Percentiles rank a stretch among this genome's conserved stretches.
These are phyloP conservation scores for Leishmania gerbilli DNA, from an alignment of 208 protist genomes.

Conservation along the genomic window DNA sequence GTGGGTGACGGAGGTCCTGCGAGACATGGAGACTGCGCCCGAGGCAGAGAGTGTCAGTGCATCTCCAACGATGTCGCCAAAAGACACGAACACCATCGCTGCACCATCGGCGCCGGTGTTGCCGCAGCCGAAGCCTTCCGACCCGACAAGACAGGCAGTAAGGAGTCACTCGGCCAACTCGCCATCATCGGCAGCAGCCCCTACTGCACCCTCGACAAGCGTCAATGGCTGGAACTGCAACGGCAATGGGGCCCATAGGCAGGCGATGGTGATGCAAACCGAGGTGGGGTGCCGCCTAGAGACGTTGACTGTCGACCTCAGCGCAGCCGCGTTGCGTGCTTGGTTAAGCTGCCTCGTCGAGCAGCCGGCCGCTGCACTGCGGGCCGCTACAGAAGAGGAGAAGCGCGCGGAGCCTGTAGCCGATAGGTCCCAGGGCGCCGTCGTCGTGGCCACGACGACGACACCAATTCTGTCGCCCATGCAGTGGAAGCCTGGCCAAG, in stretches of 20 bases:
- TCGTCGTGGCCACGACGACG: neutral
- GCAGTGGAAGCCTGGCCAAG: slow-evolving; percentile 21
- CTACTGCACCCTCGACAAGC: neutral
- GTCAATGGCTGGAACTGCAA: neutral
- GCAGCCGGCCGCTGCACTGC: slow-evolving; percentile 23
- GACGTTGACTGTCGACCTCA: slow-evolving; percentile 31
- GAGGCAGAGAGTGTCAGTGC: neutral
- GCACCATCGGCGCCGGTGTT: neutral
- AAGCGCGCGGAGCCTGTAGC: neutral
- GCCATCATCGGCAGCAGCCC: neutral
- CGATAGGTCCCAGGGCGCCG: neutral
- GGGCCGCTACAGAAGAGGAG: slow-evolving; percentile 22
- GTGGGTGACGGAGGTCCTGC: neutral
- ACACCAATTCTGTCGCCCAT: slow-evolving; percentile 7
- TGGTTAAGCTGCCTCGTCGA: slow-evolving; percentile 36
- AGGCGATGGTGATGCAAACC: slow-evolving; percentile 12
- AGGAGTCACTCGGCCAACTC: neutral
- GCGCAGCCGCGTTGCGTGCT: slow-evolving; percentile 20
- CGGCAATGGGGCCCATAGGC: neutral
- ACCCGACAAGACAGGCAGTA: neutral
- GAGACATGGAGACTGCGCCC: neutral
- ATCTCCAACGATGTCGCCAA: neutral
- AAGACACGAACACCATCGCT: neutral
- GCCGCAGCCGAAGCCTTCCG: neutral
- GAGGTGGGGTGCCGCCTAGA: slow-evolving; percentile 25